A percentile compares a stretch with the other conserved stretches of the same genome.
Conservation (phyloP, 352 stramenopile genomes). For the Plasmopara halstedii region DNA sequence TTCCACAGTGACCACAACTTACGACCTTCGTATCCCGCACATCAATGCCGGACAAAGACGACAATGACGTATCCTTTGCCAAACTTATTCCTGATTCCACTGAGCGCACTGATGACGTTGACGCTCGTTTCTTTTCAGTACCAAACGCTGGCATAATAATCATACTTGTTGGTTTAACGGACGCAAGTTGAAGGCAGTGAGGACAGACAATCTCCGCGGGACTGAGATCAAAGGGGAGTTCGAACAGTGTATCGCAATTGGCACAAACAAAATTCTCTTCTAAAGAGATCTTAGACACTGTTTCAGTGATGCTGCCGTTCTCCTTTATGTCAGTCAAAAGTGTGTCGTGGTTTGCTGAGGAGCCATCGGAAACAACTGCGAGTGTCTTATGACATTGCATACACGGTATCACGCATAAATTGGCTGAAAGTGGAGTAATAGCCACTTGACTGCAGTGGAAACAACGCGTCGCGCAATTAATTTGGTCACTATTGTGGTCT, state of each 20-base stretch:
- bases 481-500: slow-evolving; percentile 14
- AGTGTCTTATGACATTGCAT: slow-evolving; percentile 38
- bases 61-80: slow-evolving; percentile 21
- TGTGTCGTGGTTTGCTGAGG: slow-evolving; percentile 18
- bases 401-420: slow-evolving; percentile 28
- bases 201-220: slow-evolving; percentile 55
- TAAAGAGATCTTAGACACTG: neutral
- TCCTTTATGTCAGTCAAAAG: slow-evolving; percentile 25
- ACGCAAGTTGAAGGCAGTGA: slow-evolving; percentile 51
- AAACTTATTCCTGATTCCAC: slow-evolving; percentile 28
- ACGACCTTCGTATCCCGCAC: slow-evolving; percentile 79
- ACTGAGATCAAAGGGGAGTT: slow-evolving; percentile 35
- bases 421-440: slow-evolving; percentile 23
- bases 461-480: slow-evolving; percentile 34
- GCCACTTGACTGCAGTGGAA: slow-evolving; percentile 53
- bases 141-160: slow-evolving; percentile 19
- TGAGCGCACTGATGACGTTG: slow-evolving; percentile 20
- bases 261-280: slow-evolving; percentile 36
- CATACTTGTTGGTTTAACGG: slow-evolving; percentile 33
- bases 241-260: slow-evolving; percentile 48
- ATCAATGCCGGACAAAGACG: slow-evolving; percentile 41
- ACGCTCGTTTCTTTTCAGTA: slow-evolving; percentile 21
- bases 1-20: slow-evolving; percentile 76
- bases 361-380: slow-evolving; percentile 24
- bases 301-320: slow-evolving; percentile 1